A percentile compares a stretch with the other conserved stretches of the same genome.
These are phyloP conservation scores for Gossypium schwendimanii DNA, from an alignment of 441 rosid genomes.

Conservation along the genomic window DNA sequence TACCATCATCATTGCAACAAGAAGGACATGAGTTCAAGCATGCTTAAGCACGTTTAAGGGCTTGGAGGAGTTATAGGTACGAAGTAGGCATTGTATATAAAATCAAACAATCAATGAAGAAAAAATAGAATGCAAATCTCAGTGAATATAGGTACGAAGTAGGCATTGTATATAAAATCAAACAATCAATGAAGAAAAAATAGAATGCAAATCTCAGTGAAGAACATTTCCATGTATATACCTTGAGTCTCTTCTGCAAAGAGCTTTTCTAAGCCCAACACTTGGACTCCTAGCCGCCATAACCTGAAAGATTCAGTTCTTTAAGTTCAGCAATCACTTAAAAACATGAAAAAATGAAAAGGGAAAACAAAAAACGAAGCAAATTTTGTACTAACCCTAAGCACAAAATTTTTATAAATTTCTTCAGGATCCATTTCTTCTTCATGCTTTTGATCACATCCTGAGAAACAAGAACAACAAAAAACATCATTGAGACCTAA, in stretches of 20 bases:
- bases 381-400: conserved; percentile 48
- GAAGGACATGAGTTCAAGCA: too few species aligned
- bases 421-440: conserved; percentile 80
- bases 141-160: background rate
- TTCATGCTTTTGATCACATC: conserved; percentile 93
- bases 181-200: background rate
- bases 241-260: conserved; percentile 47
- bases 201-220: background rate
- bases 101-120: background rate
- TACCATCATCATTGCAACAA: conserved; percentile 3
- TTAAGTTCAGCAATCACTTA: background rate
- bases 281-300: conserved; percentile 98
- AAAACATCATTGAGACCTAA: background rate
- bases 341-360: background rate
- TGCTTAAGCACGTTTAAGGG: too few species aligned
- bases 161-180: too few species aligned
- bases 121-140: background rate
- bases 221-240: conserved; percentile 11
- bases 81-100: too few species aligned
- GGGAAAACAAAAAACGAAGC: background rate
- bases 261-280: conserved; percentile 54
- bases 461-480: conserved; percentile 23
- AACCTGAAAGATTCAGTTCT: conserved; percentile 41
- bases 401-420: conserved; percentile 72
- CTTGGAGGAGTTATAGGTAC: too few species aligned